phyloP scores from a whole-genome alignment of 2,329 filamentous ascomycete genomes.

The Zymoseptoria ardabiliae region DNA sequence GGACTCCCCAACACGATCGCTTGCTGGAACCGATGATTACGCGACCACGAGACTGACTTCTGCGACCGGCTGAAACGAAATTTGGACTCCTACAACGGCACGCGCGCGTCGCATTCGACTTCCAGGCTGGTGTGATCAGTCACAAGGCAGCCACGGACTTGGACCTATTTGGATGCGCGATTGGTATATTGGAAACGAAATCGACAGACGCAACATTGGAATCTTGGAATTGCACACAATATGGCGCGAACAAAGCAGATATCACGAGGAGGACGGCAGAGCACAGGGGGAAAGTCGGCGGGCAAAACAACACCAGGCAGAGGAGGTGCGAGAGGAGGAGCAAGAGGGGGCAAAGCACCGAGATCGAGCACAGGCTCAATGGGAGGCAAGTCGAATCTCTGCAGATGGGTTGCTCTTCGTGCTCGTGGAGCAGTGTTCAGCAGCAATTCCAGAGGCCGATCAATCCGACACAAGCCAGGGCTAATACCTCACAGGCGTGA shows the following conservation, averaged over 20 bases:
- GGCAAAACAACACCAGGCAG: constrained; percentile 13
- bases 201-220: not conserved
- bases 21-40: not conserved
- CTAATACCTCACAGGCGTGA: not conserved
- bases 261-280: constrained; percentile 15
- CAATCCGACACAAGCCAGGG: not conserved
- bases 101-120: not conserved
- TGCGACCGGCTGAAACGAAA: not conserved
- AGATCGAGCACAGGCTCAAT: not conserved
- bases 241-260: constrained; percentile 21
- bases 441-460: not conserved
- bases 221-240: constrained; percentile 1
- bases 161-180: not conserved
- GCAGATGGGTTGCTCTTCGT: not conserved
- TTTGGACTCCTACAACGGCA: not conserved
- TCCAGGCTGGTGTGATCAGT: not conserved
- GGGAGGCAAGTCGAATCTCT: not conserved
- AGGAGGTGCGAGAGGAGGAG: not conserved
- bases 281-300: constrained; percentile 22
- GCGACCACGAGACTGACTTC: not conserved
- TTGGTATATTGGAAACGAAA: not conserved
- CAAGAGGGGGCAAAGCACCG: constrained; percentile 16
- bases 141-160: not conserved
- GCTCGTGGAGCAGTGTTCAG: not conserved
- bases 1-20: not conserved